Base-by-base conservation (phyloP, 202 grass and related monocot genomes). In the Saccharum hybrid region DNA sequence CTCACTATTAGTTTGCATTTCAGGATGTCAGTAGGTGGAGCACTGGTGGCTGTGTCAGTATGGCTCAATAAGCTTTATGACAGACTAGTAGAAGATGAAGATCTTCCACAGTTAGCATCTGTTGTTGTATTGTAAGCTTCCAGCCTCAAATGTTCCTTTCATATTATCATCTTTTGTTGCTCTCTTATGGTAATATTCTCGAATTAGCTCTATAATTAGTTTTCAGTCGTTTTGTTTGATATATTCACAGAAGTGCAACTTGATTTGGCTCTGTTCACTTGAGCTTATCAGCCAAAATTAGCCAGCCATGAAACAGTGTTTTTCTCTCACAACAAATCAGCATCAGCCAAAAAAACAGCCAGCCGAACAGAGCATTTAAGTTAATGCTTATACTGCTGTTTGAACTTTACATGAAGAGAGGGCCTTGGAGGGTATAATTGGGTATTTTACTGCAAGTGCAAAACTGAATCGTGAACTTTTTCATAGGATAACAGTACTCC, bases 21-120 rank as follows among this genome's bases (percentile, higher is more conserved):
- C 87, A 98, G 96, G 89, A 94, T 98, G 93, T 95, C 93, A 1
- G 71, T 98, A 77, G 96, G 96, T 82, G 96, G 87, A 22, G 93
- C 96, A 74, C 86, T 98, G 46, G 84, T 86, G 26, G 85, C 96
- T 81, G 81, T 95, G 42, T 95, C 93, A 34, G 83, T 91, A 36
- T 98, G 96, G 96, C 89, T 98, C 40, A 95, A 95, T 77, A 87
- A 92, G 49, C 92, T 95, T 66, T 84, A 94, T 68, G 62, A 62
- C 66, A 87, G 85, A 86, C 83, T 94, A 68, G 88, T 90, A 80
- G 72, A 68, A 83, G 85, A 88, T 68, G 88, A 91, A 57, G 76
- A 95, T 78, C 91, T 94, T 88, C 96, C 96, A 57, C 90, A 94
- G 59, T 70, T 98, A 66, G 91, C 91, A 19, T 92, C 96, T 69